Percentiles rank a stretch among this genome's conserved stretches.
Evolutionary conservation across 805 yeast species (phyloP).

Genomic region (Starmerella khaoyaiensis): DNA sequence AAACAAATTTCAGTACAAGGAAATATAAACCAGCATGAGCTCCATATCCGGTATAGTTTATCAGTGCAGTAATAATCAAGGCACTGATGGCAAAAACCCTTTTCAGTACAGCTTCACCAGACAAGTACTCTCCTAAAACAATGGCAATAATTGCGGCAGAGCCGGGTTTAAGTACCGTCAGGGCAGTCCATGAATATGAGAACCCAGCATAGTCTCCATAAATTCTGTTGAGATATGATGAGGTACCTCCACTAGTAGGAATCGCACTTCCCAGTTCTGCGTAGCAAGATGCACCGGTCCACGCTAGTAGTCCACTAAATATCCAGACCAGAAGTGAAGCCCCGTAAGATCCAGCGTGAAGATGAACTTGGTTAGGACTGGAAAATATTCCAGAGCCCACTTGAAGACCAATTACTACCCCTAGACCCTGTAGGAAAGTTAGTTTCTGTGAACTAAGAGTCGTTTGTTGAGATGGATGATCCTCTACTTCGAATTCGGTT

Average conservation of each 20-base stretch:
- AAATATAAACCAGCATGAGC: constrained; percentile 27
- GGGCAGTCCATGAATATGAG: constrained; percentile 31
- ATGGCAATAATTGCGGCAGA: constrained; percentile 31
- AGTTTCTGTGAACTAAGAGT: constrained; percentile 12
- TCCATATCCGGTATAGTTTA: constrained; percentile 27
- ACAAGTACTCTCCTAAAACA: constrained; percentile 30
- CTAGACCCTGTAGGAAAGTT: constrained; percentile 28
- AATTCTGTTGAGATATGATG: constrained; percentile 29
- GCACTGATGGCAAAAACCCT: constrained; percentile 27
- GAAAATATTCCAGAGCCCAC: constrained; percentile 36
- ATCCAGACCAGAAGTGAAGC: constrained; percentile 30
- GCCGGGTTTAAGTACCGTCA: constrained; percentile 32
- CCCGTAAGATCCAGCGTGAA: constrained; percentile 30
- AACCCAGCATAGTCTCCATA: constrained; percentile 30
- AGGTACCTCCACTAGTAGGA: constrained; percentile 33
- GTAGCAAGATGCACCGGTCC: constrained; percentile 34
- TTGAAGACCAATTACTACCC: constrained; percentile 32
- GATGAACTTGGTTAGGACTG: constrained; percentile 31
- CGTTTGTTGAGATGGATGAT: no score
- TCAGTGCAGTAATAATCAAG: constrained; percentile 19
- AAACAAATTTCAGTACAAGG: constrained; percentile 27
- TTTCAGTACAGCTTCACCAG: constrained; percentile 22
- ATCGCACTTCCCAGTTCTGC: constrained; percentile 33
- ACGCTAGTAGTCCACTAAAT: constrained; percentile 31
- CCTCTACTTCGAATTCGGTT: no score